phyloP scores from a whole-genome alignment of 805 yeast species.

The Groenewaldozyma tartarivorans region DNA sequence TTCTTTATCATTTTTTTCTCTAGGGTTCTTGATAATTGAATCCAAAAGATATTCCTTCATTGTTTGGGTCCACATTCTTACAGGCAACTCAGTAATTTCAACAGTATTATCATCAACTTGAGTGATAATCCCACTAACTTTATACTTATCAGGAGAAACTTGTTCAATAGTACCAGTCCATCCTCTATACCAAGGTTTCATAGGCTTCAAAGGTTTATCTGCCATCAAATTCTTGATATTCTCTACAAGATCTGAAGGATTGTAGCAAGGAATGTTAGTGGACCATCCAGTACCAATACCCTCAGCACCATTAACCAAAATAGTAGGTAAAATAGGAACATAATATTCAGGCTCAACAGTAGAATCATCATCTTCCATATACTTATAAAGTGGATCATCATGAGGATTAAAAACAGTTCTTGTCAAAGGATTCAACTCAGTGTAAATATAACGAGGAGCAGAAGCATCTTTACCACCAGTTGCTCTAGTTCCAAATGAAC shows the following conservation, averaged over 20 bases:
- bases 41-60: conserved; percentile 76
- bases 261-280: conserved; percentile 81
- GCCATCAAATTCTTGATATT: conserved; percentile 68
- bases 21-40: conserved; percentile 45
- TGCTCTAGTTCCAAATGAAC: conserved; percentile 93
- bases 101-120: conserved; percentile 70
- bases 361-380: conserved; percentile 85
- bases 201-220: conserved; percentile 56
- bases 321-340: conserved; percentile 86
- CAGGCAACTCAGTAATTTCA: conserved; percentile 88
- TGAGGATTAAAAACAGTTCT: conserved; percentile 64
- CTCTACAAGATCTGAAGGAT: conserved; percentile 71
- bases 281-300: conserved; percentile 99
- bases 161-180: conserved; percentile 81
- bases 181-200: conserved; percentile 92
- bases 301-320: conserved; percentile 92
- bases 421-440: conserved; percentile 71
- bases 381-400: conserved; percentile 69
- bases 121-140: conserved; percentile 71
- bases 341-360: conserved; percentile 96
- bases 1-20: conserved; percentile 45
- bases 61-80: conserved; percentile 83
- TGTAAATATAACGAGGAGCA: conserved; percentile 94
- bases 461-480: conserved; percentile 97
- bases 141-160: conserved; percentile 51